Evolutionary conservation across 768 basidiomycete genomes (phyloP).

Genomic region (Collybiopsis luxurians): DNA sequence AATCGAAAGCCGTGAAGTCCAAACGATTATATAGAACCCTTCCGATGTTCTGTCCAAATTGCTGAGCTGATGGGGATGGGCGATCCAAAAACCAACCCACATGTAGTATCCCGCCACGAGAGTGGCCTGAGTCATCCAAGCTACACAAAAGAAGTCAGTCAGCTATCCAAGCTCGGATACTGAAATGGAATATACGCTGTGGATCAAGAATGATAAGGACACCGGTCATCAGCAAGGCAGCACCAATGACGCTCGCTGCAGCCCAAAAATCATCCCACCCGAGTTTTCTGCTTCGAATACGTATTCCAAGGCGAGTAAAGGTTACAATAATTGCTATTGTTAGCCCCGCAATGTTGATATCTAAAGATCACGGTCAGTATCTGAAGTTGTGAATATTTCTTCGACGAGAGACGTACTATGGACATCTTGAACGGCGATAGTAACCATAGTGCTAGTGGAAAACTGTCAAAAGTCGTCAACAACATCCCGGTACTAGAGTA

Average conservation of each 20-base stretch:
- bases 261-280: conserved; percentile 7
- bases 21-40: conserved; percentile 2
- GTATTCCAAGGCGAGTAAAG: background rate
- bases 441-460: too few relatives aligned
- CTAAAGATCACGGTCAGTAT: background rate
- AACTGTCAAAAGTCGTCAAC: too few relatives aligned
- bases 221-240: background rate
- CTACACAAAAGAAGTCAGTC: background rate
- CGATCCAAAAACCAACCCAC: background rate
- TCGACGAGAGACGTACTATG: background rate
- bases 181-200: background rate
- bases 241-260: background rate
- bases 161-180: too few relatives aligned
- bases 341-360: background rate
- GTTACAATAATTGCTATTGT: conserved; percentile 2
- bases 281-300: background rate
- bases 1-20: conserved; percentile 2
- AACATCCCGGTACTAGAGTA: too few relatives aligned
- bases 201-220: background rate
- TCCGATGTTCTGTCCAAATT: background rate
- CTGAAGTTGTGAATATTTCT: too few relatives aligned
- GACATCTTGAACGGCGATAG: background rate
- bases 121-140: background rate
- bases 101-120: background rate
- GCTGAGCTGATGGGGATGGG: background rate